Conservation (phyloP, 192 early-diverging fungal genomes). For the Radiomyces spectabilis region DNA sequence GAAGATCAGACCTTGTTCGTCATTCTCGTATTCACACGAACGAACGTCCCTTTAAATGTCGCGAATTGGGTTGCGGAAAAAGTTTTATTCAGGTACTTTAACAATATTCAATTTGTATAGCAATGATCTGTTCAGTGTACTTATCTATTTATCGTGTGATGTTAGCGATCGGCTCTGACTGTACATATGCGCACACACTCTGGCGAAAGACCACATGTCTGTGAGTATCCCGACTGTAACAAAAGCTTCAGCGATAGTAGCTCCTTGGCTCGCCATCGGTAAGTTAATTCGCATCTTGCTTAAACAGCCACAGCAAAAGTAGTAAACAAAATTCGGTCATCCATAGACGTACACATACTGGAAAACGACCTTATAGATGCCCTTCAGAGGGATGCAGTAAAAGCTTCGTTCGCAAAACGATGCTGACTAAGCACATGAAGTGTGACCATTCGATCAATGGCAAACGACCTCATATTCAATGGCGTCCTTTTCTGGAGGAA, state of each 20-base stretch:
- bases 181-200: conserved; percentile 73
- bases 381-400: conserved; percentile 25
- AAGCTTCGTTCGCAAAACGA: conserved; percentile 47
- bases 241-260: conserved; percentile 74
- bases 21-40: background rate
- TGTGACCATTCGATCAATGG: conserved; percentile 15
- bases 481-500: conserved; percentile 28
- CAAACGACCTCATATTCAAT: conserved; percentile 19
- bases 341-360: conserved; percentile 30
- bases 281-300: no score
- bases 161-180: conserved; percentile 71
- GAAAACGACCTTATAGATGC: conserved; percentile 32
- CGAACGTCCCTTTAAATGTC: conserved; percentile 55
- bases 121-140: background rate
- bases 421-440: conserved; percentile 42
- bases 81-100: conserved; percentile 58
- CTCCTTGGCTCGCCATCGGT: conserved; percentile 61
- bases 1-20: background rate
- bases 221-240: conserved; percentile 56
- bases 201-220: conserved; percentile 61
- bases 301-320: background rate
- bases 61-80: conserved; percentile 57
- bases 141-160: no score
- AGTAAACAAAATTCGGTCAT: background rate
- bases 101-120: no score